Conservation (phyloP, 192 early-diverging fungal species). For the Coemansia sp. region DNA sequence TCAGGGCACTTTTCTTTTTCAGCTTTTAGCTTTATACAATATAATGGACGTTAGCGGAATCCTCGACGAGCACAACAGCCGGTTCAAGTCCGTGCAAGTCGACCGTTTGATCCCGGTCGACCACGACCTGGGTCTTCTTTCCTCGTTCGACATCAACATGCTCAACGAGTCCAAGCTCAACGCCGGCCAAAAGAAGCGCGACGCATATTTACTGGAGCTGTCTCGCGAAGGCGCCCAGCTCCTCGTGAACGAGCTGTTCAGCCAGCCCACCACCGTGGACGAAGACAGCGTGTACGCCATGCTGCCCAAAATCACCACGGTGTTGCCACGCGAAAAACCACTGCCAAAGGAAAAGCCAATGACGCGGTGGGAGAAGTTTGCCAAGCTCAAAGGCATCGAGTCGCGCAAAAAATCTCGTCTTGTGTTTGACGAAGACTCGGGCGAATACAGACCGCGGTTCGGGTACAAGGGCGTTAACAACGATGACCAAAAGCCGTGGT, state of each 20-base stretch:
- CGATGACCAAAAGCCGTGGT: slow-evolving; percentile 82
- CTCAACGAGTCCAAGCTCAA: slow-evolving; percentile 59
- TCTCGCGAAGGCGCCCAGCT: slow-evolving; percentile 82
- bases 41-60: slow-evolving; percentile 68
- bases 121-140: slow-evolving; percentile 83
- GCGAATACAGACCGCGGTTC: slow-evolving; percentile 84
- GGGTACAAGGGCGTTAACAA: slow-evolving; percentile 83
- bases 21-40: slow-evolving; percentile 12
- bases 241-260: slow-evolving; percentile 86
- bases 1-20: neutral
- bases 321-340: slow-evolving; percentile 88
- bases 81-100: slow-evolving; percentile 75
- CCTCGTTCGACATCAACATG: slow-evolving; percentile 79
- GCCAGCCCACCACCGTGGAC: slow-evolving; percentile 65
- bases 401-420: slow-evolving; percentile 77
- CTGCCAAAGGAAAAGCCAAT: slow-evolving; percentile 83
- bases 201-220: slow-evolving; percentile 65
- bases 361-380: slow-evolving; percentile 99
- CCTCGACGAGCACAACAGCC: slow-evolving; percentile 66
- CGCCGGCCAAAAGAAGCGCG: slow-evolving; percentile 22
- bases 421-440: slow-evolving; percentile 79
- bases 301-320: slow-evolving; percentile 67
- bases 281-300: slow-evolving; percentile 76
- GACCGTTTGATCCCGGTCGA: slow-evolving; percentile 81
- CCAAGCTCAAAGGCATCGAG: slow-evolving; percentile 91